Percentiles rank a stretch among this genome's conserved stretches.
Evolutionary conservation across 2,329 filamentous ascomycete species (phyloP).

Genomic region (Fusarium sp.): DNA sequence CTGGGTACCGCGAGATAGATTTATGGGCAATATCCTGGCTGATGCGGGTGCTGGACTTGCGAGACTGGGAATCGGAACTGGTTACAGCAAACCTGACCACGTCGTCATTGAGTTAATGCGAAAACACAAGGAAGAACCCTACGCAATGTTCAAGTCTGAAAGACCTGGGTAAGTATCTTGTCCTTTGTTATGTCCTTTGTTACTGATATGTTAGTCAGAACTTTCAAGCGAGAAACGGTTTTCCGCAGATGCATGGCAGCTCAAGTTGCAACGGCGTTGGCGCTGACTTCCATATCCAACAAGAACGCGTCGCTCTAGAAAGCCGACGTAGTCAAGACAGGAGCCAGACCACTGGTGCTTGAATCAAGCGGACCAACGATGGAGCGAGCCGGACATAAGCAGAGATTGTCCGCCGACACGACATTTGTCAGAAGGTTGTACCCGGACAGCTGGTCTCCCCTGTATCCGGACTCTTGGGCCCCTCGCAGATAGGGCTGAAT

Average conservation of each 20-base stretch:
- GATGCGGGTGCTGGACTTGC: constrained; percentile 16
- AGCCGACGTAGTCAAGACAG: not conserved
- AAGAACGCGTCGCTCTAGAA: not conserved
- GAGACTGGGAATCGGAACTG: not conserved
- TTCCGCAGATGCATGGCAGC: constrained; percentile 1
- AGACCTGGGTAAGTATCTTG: constrained; percentile 9
- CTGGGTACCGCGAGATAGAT: constrained; percentile 35
- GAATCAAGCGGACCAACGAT: not conserved
- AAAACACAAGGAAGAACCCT: not conserved
- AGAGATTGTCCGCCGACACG: not conserved
- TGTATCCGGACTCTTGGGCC: constrained; percentile 1
- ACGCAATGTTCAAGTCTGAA: too few species aligned
- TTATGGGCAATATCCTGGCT: constrained; percentile 27
- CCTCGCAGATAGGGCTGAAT: constrained; percentile 14
- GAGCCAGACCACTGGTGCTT: not conserved
- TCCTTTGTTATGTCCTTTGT: not conserved
- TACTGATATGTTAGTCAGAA: not conserved
- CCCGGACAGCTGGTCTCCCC: not conserved
- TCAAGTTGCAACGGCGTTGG: not conserved
- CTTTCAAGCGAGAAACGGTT: not conserved
- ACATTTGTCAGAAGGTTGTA: constrained; percentile 1
- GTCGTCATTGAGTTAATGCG: constrained; percentile 19
- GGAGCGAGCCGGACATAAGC: constrained; percentile 2
- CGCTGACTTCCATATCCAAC: not conserved
- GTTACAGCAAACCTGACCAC: not conserved